Conservation (phyloP, 2,329 filamentous ascomycete species). For the Fusarium tanahbumbuense region DNA sequence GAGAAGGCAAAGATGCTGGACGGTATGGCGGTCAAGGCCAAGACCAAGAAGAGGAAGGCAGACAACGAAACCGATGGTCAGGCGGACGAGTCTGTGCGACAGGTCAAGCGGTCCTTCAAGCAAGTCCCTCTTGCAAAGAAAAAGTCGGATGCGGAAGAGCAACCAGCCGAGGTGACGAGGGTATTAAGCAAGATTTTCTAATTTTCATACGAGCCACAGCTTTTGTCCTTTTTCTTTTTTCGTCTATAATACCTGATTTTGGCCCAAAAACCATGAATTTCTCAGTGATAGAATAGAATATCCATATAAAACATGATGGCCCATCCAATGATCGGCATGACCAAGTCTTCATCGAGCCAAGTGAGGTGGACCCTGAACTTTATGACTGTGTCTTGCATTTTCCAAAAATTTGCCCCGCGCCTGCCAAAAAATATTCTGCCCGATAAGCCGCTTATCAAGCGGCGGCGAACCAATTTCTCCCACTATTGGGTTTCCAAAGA, state of each 20-base stretch:
- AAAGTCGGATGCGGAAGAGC: constrained; percentile 56
- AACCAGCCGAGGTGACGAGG: constrained; percentile 67
- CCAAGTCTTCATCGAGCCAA: constrained; percentile 15
- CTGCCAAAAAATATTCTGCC: constrained; percentile 39
- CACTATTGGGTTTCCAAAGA: constrained; percentile 40
- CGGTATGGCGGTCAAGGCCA: constrained; percentile 73
- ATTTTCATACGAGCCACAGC: constrained; percentile 18
- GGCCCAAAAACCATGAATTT: constrained; percentile 13
- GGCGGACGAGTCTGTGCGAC: constrained; percentile 35
- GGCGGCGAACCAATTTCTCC: constrained; percentile 54
- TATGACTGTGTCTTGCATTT: constrained; percentile 27
- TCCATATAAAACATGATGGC: constrained; percentile 17
- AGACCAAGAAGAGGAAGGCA: constrained; percentile 54
- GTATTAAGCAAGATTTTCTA: constrained; percentile 75
- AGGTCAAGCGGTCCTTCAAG: constrained; percentile 66
- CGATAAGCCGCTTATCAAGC: constrained; percentile 55
- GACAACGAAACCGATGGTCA: constrained; percentile 43
- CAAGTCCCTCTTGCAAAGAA: constrained; percentile 71
- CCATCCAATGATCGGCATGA: constrained; percentile 30
- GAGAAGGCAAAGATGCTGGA: constrained; percentile 84
- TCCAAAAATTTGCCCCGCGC: constrained; percentile 42
- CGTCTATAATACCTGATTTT: constrained; percentile 23
- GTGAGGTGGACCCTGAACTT: constrained; percentile 39
- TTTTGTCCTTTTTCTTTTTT: constrained; percentile 13
- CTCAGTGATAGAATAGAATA: constrained; percentile 6